Conservation (phyloP, 2,329 filamentous ascomycete species). For the Sporothrix dimorphospora region DNA sequence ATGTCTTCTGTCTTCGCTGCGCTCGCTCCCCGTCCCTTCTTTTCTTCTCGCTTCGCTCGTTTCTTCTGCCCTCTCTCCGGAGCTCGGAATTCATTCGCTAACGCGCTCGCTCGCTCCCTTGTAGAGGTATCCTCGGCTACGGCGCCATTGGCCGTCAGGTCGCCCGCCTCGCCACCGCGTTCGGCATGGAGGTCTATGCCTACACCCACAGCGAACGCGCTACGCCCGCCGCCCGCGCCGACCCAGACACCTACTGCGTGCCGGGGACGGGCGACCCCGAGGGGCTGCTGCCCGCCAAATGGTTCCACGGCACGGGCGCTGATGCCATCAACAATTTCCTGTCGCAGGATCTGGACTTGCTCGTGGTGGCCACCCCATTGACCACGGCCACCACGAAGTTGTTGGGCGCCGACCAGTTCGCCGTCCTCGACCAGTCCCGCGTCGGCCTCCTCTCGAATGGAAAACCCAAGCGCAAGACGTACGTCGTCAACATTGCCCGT, state of each 20-base stretch:
- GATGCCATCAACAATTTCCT: slow-evolving; percentile 55
- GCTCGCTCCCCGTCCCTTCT: too few relatives aligned
- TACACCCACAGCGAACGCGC: slow-evolving; percentile 59
- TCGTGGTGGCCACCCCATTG: slow-evolving; percentile 56
- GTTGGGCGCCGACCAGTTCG: slow-evolving; percentile 54
- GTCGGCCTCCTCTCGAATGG: slow-evolving; percentile 35
- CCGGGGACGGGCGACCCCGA: slow-evolving; percentile 59
- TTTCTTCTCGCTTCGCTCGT: too few relatives aligned
- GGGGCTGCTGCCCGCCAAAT: slow-evolving; percentile 46
- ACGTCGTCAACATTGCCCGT: slow-evolving; percentile 69
- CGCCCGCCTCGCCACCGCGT: slow-evolving; percentile 55
- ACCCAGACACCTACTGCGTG: slow-evolving; percentile 62
- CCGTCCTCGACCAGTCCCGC: slow-evolving; percentile 42
- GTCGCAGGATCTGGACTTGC: slow-evolving; percentile 53
- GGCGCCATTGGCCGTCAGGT: slow-evolving; percentile 50
- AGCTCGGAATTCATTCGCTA: background rate
- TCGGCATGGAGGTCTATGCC: slow-evolving; percentile 69
- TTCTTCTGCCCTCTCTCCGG: background rate
- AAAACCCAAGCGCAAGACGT: slow-evolving; percentile 44
- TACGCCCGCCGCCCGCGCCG: slow-evolving; percentile 62
- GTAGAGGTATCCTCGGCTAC: slow-evolving; percentile 48
- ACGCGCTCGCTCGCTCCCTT: background rate
- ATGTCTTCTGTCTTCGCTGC: slow-evolving; percentile 21
- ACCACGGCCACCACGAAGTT: slow-evolving; percentile 52
- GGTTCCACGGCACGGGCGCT: slow-evolving; percentile 48